Evolutionary conservation across 2,329 filamentous ascomycete species (phyloP), one percentile per base, ranked within the genome.

Genomic region (Aspergillus cejpii): DNA sequence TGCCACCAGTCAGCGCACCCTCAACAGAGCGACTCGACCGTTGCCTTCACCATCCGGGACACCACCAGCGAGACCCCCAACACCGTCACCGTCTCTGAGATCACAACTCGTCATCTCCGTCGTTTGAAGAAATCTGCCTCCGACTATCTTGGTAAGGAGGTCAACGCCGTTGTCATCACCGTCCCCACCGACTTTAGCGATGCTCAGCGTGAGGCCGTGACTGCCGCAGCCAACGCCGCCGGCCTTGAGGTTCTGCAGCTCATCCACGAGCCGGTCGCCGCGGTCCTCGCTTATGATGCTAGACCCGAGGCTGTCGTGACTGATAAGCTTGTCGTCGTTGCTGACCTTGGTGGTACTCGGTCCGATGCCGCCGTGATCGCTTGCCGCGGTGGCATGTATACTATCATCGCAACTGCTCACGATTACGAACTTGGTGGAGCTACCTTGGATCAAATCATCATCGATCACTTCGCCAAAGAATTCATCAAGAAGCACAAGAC

Each of bases 391-490:
- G 92, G 92, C 64, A 91, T 97, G 75, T 97, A 97, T 78, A 96
- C 88, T 49, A 83, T 96, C 59, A 78, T 98, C 47, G 89, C 92
- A 15, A 94, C 91, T 10, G 81, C 85, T 23, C 92, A 97, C 74
- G 92, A 98, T 75, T 96, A 94, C 71, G 90, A 97, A 63, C 86
- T 91, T 56, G 83, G 87, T 45, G 92, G 92, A 62, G 77, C 81
- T 27, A 83, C 89, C 55, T 77, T 98, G 45, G 92, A 98, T 74
- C 80, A 92, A 66, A 85, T 91, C 39, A 78, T 98, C 47, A 86
- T 95, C 66, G 91, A 98, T 66, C 84, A 96, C 76, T 96, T 97
- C 59, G 86, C 91, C 58, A 98, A 98, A 78, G 92, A 98, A 71
- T 98, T 98, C 73, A 79, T 92, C 63, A 97, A 98, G 80, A 95